A percentile compares a stretch with the other conserved stretches of the same genome.
These are phyloP conservation scores for Alternaria brassicicola DNA, from an alignment of 2,329 filamentous ascomycete genomes.

Conservation along the genomic window DNA sequence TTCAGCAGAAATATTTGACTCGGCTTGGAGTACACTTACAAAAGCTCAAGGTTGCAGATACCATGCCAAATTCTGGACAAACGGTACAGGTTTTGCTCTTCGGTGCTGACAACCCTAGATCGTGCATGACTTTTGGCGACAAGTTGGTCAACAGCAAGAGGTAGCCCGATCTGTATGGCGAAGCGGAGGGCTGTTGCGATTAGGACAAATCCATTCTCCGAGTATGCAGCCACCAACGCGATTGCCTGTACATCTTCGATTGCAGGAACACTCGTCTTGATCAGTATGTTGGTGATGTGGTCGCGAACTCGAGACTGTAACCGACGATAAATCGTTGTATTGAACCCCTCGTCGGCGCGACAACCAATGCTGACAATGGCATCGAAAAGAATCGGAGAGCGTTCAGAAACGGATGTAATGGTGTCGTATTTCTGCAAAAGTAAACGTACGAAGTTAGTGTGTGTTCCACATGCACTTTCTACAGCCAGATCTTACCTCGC, in stretches of 20 bases:
- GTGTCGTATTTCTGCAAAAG: too few relatives aligned
- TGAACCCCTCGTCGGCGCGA: constrained; percentile 53
- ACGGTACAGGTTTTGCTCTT: constrained; percentile 45
- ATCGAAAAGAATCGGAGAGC: constrained; percentile 59
- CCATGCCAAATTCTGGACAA: constrained; percentile 58
- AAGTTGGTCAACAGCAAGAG: constrained; percentile 48
- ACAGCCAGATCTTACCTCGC: too few relatives aligned
- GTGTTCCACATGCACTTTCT: too few relatives aligned
- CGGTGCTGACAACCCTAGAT: constrained; percentile 12
- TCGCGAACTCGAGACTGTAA: constrained; percentile 41
- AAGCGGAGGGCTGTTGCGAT: constrained; percentile 59
- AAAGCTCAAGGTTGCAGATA: constrained; percentile 59
- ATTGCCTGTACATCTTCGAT: constrained; percentile 61
- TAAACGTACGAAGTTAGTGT: too few relatives aligned
- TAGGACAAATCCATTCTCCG: constrained; percentile 58
- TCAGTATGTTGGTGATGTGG: constrained; percentile 56
- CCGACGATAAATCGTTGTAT: constrained; percentile 47
- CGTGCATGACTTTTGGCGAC: constrained; percentile 35
- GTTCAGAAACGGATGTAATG: too few relatives aligned
- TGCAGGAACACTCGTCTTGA: constrained; percentile 48
- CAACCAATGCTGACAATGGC: constrained; percentile 60
- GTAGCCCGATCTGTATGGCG: constrained; percentile 57
- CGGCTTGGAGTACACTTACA: constrained; percentile 22
- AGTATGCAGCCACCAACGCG: constrained; percentile 60
- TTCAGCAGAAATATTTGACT: not conserved